Evolutionary conservation across 345 rosid genomes (phyloP).

Genomic region (Sisymbrium altissimum): DNA sequence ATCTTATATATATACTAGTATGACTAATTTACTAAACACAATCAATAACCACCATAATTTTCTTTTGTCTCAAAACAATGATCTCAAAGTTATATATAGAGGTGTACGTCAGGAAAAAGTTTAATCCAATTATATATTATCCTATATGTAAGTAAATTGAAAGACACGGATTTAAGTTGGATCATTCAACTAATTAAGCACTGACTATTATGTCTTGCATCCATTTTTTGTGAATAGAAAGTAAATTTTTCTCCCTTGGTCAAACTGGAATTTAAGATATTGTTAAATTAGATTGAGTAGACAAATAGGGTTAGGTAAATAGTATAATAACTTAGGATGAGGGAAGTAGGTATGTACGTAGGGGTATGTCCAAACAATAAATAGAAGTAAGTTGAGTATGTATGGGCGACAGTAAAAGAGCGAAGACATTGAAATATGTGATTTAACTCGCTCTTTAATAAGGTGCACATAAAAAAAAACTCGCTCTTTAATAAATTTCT

Average conservation of each 20-base stretch:
- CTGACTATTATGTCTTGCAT: neutral
- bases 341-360: neutral
- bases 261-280: neutral
- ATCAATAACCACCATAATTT: neutral
- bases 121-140: neutral
- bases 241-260: too few species aligned
- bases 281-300: neutral
- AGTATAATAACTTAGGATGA: too few species aligned
- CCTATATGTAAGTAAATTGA: neutral
- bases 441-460: neutral
- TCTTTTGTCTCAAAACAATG: neutral
- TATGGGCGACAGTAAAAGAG: neutral
- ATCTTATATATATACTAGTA: too few species aligned
- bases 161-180: neutral
- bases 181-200: neutral
- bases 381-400: neutral
- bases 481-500: neutral
- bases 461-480: neutral
- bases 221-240: too few species aligned
- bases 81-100: neutral
- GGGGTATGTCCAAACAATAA: constrained; percentile 2
- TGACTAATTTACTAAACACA: too few species aligned
- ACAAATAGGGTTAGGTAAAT: constrained; percentile 4
- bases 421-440: constrained; percentile 10
- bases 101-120: neutral